Evolutionary conservation across 257 asterid species (phyloP), one percentile per base, ranked within the genome.

Genomic region (Anisodus tanguticus): DNA sequence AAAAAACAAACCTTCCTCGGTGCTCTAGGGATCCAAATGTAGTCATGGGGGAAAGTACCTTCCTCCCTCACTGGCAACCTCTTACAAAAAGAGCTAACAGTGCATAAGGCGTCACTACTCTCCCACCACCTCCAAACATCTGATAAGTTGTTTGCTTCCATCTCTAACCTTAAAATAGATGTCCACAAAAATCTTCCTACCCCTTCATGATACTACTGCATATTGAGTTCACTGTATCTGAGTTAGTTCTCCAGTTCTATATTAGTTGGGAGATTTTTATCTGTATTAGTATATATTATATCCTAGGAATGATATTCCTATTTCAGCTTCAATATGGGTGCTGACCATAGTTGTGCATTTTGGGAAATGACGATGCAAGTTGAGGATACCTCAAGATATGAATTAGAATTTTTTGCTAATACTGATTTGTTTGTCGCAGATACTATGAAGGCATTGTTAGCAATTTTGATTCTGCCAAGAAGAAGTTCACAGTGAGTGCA

Each of bases 401-500:
- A 15, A 8, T 1, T 39, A 16, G 31, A 69, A 69, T 41, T 16
- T 8, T 69, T 6, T 88, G 80, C 84, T 87, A 82, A 79, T 82
- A 54, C 31, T 83, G 59, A 60, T 74, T 60, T 84, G 63, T 37
- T 22, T 64, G 17, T 89, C 81, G 16, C 93, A 97, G 99, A 95
- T 97, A 67, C 87, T 97, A 97, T 85, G 93, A 92, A 85, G 99
- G 99, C 58, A 91, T 85, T 31, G 62, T 95, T 89, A 85, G 81
- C 17, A 89, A 91, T 67, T 97, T 88, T 91, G 97, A 97, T 89
- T 70, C 91, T 87, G 91, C 16, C 83, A 93, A 89, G 88, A 95
- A 92, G 91, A 97, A 87, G 92, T 98, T 93, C 70, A 88, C 82
- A 94, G 99, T 95, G 64, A 66, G 94, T 88, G 77, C 69, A 85